phyloP scores from a whole-genome alignment of 108 stramenopile genomes.

The Conticribra weissflogii region DNA sequence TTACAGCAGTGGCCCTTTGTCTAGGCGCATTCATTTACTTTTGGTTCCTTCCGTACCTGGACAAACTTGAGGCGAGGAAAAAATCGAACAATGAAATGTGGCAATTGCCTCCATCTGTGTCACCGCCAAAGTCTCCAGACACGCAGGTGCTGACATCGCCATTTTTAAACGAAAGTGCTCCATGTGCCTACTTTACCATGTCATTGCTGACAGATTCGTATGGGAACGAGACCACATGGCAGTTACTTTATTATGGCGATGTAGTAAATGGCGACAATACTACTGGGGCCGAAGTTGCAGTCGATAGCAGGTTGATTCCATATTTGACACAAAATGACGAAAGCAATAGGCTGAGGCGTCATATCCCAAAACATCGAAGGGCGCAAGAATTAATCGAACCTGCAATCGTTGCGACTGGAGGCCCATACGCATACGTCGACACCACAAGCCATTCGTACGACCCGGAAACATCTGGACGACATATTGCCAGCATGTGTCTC shows the following conservation, averaged over 20 bases:
- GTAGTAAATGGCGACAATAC: not conserved
- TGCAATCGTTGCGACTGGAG: not conserved
- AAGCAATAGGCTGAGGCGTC: not conserved
- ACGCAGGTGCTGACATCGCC: too few species aligned
- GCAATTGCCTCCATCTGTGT: too few species aligned
- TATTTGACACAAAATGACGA: not conserved
- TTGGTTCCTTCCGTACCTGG: too few species aligned
- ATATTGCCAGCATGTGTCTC: slow-evolving; percentile 1
- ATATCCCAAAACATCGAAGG: not conserved
- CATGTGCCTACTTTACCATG: slow-evolving; percentile 7
- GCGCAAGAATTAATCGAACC: not conserved
- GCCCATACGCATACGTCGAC: slow-evolving; percentile 10
- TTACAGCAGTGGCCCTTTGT: too few species aligned
- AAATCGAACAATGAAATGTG: too few species aligned
- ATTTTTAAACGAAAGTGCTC: too few species aligned
- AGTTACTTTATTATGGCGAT: not conserved
- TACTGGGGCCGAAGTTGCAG: not conserved
- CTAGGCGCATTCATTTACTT: too few species aligned
- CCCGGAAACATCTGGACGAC: not conserved
- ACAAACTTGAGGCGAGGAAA: too few species aligned
- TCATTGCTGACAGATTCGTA: slow-evolving; percentile 8
- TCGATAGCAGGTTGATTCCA: not conserved
- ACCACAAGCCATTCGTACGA: not conserved
- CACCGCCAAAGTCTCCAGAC: too few species aligned
- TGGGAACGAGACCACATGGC: slow-evolving; percentile 13